Evolutionary conservation across 495 filamentous ascomycete species (phyloP).

Genomic region (Talaromyces nanjingensis): DNA sequence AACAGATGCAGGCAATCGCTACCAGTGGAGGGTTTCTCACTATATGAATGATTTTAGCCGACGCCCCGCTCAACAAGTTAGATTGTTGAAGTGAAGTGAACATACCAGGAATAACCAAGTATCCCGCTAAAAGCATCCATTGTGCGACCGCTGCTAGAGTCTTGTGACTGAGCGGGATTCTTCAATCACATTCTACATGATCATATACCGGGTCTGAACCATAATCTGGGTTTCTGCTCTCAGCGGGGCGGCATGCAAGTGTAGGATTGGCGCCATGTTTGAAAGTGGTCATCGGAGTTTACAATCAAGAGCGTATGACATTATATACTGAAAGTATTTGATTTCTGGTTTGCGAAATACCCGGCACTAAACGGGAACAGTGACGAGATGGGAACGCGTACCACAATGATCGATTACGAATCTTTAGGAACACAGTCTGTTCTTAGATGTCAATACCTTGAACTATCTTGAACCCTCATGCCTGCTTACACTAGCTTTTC

Average conservation of each 20-base stretch:
- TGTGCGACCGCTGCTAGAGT: conserved; percentile 22
- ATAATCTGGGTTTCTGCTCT: neutral
- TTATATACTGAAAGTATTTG: neutral
- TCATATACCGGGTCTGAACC: conserved; percentile 18
- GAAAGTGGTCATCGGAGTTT: neutral
- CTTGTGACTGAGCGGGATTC: conserved; percentile 21
- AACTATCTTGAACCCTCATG: neutral
- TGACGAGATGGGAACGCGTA: neutral
- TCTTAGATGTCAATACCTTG: neutral
- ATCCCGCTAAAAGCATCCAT: conserved; percentile 29
- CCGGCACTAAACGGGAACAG: neutral
- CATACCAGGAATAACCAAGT: conserved; percentile 28
- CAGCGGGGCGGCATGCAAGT: neutral
- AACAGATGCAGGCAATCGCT: conserved; percentile 15
- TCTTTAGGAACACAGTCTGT: neutral
- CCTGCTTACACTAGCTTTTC: neutral
- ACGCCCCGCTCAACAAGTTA: conserved; percentile 9
- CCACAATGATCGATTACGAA: neutral
- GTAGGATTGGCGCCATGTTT: neutral
- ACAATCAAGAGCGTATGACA: neutral
- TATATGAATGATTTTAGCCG: conserved; percentile 14
- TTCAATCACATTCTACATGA: conserved; percentile 20
- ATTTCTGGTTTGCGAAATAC: neutral
- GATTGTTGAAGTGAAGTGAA: conserved; percentile 26
- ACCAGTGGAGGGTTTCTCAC: conserved; percentile 21